Evolutionary conservation across 129 eudicot genomes (phyloP).

Genomic region (Pulicaria dysenterica): DNA sequence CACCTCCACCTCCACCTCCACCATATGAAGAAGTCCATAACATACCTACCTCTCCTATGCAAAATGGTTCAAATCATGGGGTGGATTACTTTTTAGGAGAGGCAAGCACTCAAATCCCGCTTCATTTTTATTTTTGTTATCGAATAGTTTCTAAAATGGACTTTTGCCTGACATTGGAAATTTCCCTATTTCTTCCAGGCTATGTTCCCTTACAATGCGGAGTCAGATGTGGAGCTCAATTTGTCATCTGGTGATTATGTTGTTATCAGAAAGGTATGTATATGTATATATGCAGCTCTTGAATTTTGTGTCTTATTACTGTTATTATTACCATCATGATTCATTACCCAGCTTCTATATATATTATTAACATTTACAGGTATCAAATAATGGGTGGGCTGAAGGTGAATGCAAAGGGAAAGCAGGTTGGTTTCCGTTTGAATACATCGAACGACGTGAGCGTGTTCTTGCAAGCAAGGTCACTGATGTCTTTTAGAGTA

Average conservation of each 20-base stretch:
- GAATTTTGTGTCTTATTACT: slow-evolving; percentile 8
- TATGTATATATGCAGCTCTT: slow-evolving; percentile 21
- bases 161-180: neutral
- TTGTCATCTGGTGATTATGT: slow-evolving; percentile 81
- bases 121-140: slow-evolving; percentile 1
- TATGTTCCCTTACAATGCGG: slow-evolving; percentile 75
- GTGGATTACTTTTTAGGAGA: slow-evolving; percentile 80
- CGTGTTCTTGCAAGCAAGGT: slow-evolving; percentile 97
- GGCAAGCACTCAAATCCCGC: slow-evolving; percentile 34
- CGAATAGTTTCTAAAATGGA: neutral
- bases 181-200: slow-evolving; percentile 43
- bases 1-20: slow-evolving; percentile 62
- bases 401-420: slow-evolving; percentile 98
- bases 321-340: slow-evolving; percentile 13
- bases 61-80: slow-evolving; percentile 63
- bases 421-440: slow-evolving; percentile 98
- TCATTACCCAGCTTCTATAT: neutral
- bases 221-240: slow-evolving; percentile 75
- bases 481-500: slow-evolving; percentile 58
- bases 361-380: slow-evolving; percentile 44
- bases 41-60: slow-evolving; percentile 44
- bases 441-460: slow-evolving; percentile 87
- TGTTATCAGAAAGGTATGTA: slow-evolving; percentile 76
- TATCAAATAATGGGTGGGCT: slow-evolving; percentile 95
- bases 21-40: slow-evolving; percentile 58